These are phyloP conservation scores for Yamadazyma kanchanaburiensis DNA, from an alignment of 1,139 yeast species.

Conservation along the genomic window DNA sequence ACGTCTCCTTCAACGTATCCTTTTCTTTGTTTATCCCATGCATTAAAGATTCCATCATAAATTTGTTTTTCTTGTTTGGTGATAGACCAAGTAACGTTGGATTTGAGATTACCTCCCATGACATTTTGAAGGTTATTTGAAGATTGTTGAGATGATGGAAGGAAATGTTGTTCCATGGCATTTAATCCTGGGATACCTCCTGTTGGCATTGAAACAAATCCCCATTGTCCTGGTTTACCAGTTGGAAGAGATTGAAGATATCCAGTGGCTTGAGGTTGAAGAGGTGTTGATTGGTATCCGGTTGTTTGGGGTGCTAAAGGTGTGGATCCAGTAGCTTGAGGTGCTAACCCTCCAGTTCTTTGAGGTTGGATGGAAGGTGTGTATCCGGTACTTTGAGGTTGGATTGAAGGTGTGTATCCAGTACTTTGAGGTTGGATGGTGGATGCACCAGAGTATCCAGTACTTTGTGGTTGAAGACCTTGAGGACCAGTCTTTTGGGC, in stretches of 20 bases:
- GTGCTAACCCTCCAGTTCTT: slow-evolving; percentile 29
- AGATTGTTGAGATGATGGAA: slow-evolving; percentile 55
- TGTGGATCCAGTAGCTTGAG: slow-evolving; percentile 31
- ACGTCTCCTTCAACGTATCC: slow-evolving; percentile 79
- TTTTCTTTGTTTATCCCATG: slow-evolving; percentile 70
- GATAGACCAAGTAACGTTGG: slow-evolving; percentile 70
- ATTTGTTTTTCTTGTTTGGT: slow-evolving; percentile 82
- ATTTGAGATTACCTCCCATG: slow-evolving; percentile 50
- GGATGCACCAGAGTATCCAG: slow-evolving; percentile 20
- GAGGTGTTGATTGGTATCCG: slow-evolving; percentile 35
- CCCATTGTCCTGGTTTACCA: slow-evolving; percentile 83
- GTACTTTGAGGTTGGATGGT: slow-evolving; percentile 30
- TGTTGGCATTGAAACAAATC: slow-evolving; percentile 69
- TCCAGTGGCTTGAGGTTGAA: slow-evolving; percentile 40
- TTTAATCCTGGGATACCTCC: slow-evolving; percentile 76
- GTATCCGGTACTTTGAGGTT: slow-evolving; percentile 36
- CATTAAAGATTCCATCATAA: slow-evolving; percentile 82
- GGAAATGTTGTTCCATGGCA: slow-evolving; percentile 70
- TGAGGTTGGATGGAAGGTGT: slow-evolving; percentile 32
- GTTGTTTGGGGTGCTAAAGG: slow-evolving; percentile 32
- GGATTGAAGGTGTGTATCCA: slow-evolving; percentile 25
- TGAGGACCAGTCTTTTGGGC: slow-evolving; percentile 39
- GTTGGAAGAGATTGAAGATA: slow-evolving; percentile 53
- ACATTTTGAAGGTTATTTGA: slow-evolving; percentile 43
- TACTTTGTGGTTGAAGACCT: slow-evolving; percentile 25